A percentile compares a stretch with the other conserved stretches of the same genome.
Conservation (phyloP, 2,329 filamentous ascomycete genomes). For the Aspergillus sp. region DNA sequence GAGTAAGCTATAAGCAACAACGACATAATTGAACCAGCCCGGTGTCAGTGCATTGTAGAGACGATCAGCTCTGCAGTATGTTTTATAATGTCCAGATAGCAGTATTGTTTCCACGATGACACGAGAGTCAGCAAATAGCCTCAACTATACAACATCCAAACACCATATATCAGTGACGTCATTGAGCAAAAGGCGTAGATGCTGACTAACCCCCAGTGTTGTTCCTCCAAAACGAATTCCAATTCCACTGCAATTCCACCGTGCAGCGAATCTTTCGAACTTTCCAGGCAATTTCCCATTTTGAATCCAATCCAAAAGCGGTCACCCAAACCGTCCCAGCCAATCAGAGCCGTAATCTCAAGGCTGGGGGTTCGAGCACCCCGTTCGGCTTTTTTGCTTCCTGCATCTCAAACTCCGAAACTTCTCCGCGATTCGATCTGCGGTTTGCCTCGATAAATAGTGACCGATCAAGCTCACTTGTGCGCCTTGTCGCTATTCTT, state of each 20-base stretch:
- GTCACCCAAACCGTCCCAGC: background rate
- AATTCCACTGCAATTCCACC: background rate
- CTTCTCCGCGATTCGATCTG: background rate
- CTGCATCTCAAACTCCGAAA: background rate
- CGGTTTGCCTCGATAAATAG: background rate
- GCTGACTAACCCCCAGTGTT: background rate
- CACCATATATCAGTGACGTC: background rate
- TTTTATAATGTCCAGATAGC: background rate
- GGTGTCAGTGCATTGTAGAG: background rate
- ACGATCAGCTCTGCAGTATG: background rate
- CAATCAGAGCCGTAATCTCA: constrained; percentile 42
- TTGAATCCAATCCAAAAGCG: too few species aligned
- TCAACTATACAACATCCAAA: too few species aligned
- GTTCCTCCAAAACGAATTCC: too few species aligned
- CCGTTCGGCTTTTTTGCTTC: constrained; percentile 34
- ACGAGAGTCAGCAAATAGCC: too few species aligned
- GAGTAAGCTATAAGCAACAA: constrained; percentile 56
- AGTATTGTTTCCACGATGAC: too few species aligned
- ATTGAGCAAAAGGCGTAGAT: background rate
- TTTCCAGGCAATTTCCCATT: too few species aligned
- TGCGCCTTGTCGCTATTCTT: background rate
- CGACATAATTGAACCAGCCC: background rate
- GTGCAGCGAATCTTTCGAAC: too few species aligned
- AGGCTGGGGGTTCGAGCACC: constrained; percentile 46
- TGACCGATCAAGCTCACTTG: background rate